Evolutionary conservation across 345 rosid species (phyloP).

Genomic region (Gossypium anomalum): DNA sequence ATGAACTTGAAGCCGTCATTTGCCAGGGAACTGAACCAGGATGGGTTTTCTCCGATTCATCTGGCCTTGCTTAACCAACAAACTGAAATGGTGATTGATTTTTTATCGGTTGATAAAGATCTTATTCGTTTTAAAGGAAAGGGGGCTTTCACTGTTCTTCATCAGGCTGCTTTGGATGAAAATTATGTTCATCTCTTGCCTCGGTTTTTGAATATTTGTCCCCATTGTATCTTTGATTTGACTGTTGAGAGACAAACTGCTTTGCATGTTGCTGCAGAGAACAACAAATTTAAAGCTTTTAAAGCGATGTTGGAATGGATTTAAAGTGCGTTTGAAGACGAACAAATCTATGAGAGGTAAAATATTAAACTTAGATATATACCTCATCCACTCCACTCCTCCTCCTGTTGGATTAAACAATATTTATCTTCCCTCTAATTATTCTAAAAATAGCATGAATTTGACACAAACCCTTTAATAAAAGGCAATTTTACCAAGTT

Average conservation of each 20-base stretch:
- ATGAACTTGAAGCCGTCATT: neutral
- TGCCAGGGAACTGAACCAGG: neutral
- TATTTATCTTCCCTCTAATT: too few relatives aligned
- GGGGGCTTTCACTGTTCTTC: neutral
- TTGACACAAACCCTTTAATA: too few relatives aligned
- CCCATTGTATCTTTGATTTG: neutral
- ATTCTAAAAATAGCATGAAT: too few relatives aligned
- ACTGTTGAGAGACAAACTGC: neutral
- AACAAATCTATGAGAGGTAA: neutral
- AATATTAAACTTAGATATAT: neutral
- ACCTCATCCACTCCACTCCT: too few relatives aligned
- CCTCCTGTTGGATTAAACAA: too few relatives aligned
- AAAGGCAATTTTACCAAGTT: too few relatives aligned
- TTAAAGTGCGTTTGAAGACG: neutral
- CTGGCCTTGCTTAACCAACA: neutral
- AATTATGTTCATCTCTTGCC: neutral
- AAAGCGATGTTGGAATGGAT: neutral
- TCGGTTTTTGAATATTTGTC: neutral
- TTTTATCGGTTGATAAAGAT: neutral
- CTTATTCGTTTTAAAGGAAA: conserved; percentile 7
- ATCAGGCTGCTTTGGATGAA: neutral
- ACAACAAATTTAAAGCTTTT: neutral
- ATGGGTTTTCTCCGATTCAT: neutral
- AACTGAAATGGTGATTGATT: neutral
- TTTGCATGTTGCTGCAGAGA: neutral